phyloP scores from a whole-genome alignment of 768 basidiomycete genomes.

The Pisolithus tinctorius region DNA sequence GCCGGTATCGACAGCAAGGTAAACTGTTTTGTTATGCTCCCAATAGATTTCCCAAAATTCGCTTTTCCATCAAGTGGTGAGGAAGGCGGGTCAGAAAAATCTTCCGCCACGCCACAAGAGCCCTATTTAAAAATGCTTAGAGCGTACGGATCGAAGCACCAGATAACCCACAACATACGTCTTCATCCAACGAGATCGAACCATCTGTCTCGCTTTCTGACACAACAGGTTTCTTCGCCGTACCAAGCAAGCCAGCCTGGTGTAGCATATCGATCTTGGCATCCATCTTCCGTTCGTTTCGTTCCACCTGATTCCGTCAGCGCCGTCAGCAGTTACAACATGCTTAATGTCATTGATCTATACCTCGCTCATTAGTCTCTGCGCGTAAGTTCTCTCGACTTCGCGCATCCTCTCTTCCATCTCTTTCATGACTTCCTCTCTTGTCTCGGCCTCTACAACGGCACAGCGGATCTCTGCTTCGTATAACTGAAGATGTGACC shows the following conservation, averaged over 20 bases:
- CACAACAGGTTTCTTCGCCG: constrained; percentile 9
- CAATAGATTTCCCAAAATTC: background rate
- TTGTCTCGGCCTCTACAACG: constrained; percentile 79
- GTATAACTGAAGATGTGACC: constrained; percentile 49
- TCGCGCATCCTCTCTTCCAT: constrained; percentile 84
- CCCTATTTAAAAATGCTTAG: too few relatives aligned
- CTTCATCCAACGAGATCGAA: constrained; percentile 10
- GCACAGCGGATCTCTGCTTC: constrained; percentile 86
- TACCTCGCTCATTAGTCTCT: constrained; percentile 75
- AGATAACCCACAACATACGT: constrained; percentile 11
- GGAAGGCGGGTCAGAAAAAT: constrained; percentile 12
- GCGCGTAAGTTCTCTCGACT: constrained; percentile 76
- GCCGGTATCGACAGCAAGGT: background rate
- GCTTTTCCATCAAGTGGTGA: constrained; percentile 33
- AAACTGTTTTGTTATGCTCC: background rate
- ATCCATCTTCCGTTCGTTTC: constrained; percentile 82
- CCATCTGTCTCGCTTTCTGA: constrained; percentile 28
- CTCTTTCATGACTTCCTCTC: constrained; percentile 87
- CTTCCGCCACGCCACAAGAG: too few relatives aligned
- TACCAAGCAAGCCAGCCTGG: constrained; percentile 58
- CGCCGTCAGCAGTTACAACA: background rate
- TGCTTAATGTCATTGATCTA: constrained; percentile 9
- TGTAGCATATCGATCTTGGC: constrained; percentile 94
- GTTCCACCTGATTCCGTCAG: constrained; percentile 50
- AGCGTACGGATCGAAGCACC: background rate